phyloP scores from a whole-genome alignment of 2,329 filamentous ascomycete genomes.

The Aspergillus glaucus region DNA sequence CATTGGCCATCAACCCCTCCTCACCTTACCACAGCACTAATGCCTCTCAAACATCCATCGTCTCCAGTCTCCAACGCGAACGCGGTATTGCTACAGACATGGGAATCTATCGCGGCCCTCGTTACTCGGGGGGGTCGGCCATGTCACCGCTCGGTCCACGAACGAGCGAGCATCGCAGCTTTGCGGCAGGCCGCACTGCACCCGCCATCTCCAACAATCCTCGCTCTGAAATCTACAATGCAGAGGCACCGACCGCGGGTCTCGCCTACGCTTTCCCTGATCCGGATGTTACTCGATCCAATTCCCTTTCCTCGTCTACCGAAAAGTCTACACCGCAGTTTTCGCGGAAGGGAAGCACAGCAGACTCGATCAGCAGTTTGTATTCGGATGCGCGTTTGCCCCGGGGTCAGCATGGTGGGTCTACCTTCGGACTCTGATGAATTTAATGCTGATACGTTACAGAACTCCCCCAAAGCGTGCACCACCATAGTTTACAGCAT shows the following conservation, averaged over 20 bases:
- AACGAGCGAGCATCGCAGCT: constrained; percentile 34
- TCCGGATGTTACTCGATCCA: constrained; percentile 37
- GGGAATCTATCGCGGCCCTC: constrained; percentile 34
- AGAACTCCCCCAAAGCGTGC: constrained; percentile 44
- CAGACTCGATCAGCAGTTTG: constrained; percentile 44
- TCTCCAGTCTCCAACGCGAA: constrained; percentile 38
- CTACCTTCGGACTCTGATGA: neutral
- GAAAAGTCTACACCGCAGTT: constrained; percentile 30
- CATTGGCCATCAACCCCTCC: constrained; percentile 40
- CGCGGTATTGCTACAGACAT: constrained; percentile 37
- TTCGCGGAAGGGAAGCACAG: constrained; percentile 41
- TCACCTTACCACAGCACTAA: constrained; percentile 45
- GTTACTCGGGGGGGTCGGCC: constrained; percentile 35
- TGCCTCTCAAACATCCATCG: constrained; percentile 41
- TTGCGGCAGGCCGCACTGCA: constrained; percentile 42
- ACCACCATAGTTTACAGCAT: constrained; percentile 44
- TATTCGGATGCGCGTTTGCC: constrained; percentile 42
- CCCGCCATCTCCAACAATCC: constrained; percentile 46
- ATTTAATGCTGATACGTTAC: constrained; percentile 1
- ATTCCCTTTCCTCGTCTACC: constrained; percentile 29
- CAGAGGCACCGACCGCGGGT: constrained; percentile 44
- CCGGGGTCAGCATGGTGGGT: constrained; percentile 43
- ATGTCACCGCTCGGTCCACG: constrained; percentile 38
- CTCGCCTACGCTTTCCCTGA: constrained; percentile 48
- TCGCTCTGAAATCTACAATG: constrained; percentile 45